Evolutionary conservation across 805 yeast species (phyloP), one percentile per base, ranked within the genome.

Genomic region (Saccharomyces kudriavzevii): DNA sequence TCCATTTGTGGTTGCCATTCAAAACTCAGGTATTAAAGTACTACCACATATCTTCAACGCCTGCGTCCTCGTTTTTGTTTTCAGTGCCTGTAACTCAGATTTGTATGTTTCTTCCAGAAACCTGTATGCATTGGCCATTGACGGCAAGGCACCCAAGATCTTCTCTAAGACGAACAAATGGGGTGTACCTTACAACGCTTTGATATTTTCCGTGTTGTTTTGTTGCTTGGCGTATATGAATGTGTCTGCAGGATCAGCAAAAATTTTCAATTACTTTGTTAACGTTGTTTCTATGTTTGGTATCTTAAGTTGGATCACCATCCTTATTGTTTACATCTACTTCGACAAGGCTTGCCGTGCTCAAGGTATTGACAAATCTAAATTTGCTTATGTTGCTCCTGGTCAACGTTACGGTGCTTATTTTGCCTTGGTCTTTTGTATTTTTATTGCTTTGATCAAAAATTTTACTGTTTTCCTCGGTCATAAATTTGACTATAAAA

Each of bases 61-160:
- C 2, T 83, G 88, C 67, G 85, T 89, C 59, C 70, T 89, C 64
- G 70, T 87, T 45, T 85, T 87, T 58, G 90, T 88, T 54, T 79
- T 87, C 66, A 85, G 92, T 10, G 95, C 95, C 48, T 84, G 87
- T 10, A 88, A 87, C 72, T 84, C 90, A 1, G 90, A 84, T 70
- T 74, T 87, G 63, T 86, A 85, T 70, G 83, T 84, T 66, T 87
- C 87, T 28, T 81, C 94, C 22, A 79, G 96, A 77, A 81, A 87
- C 10, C 71, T 85, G 20, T 87, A 85, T 64, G 86, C 87, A 40
- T 72, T 88, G 58, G 79, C 94, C 1, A 78, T 81, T 50, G 85
- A 84, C 60, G 87, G 89, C 6, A 82, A 82, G 64, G 90, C 92
- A 10, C 94, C 94, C 58, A 74, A 71, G 58, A 64, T 85, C 63